Evolutionary conservation across 345 rosid species (phyloP).

Genomic region (Eutrema japonicum): DNA sequence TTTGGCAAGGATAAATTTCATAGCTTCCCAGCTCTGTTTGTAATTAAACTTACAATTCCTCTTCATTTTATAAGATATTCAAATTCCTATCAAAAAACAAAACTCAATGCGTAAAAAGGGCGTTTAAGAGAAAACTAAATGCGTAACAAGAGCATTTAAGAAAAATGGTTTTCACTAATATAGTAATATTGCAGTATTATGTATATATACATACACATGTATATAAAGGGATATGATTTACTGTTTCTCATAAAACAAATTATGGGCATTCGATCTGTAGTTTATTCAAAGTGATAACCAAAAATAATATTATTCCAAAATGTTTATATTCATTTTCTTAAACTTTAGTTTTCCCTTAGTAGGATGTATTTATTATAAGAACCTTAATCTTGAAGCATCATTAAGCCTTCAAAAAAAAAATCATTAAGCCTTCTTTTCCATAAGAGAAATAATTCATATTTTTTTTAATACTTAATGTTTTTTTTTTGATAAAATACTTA

Average conservation of each 20-base stretch:
- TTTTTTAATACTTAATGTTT: not conserved
- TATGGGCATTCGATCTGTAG: not conserved
- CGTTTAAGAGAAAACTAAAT: no score
- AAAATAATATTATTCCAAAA: not conserved
- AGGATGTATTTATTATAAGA: not conserved
- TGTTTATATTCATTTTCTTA: not conserved
- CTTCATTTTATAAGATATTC: no score
- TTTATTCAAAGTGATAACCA: slow-evolving; percentile 8
- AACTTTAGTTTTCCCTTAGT: not conserved
- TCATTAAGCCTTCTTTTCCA: slow-evolving; percentile 5
- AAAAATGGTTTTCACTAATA: no score
- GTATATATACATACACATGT: no score
- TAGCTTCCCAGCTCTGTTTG: no score
- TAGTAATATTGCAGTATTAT: no score
- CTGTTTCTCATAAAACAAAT: not conserved
- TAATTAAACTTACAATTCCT: no score
- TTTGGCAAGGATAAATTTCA: no score
- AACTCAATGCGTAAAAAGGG: no score
- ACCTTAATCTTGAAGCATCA: not conserved
- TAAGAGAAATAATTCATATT: not conserved
- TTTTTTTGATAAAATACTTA: not conserved
- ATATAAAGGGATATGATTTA: not conserved
- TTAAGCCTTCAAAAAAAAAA: slow-evolving; percentile 19
- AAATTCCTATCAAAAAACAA: no score
- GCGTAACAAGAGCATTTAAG: no score